Evolutionary conservation across 768 basidiomycete genomes (phyloP).

Genomic region (Rossbeevera mucosa): DNA sequence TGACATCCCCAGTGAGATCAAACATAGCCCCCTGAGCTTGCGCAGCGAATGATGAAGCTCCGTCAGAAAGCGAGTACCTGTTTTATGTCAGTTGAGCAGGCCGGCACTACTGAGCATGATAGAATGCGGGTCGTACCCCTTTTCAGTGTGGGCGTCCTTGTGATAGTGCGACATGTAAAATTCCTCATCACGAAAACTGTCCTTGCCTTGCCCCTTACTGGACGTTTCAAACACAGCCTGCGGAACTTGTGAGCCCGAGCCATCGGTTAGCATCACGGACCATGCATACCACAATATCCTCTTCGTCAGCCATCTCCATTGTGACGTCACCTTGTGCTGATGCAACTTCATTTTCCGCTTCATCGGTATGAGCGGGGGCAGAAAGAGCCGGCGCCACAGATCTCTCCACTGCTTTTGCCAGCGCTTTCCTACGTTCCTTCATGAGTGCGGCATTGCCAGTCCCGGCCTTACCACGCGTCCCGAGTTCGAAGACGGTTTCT

Average conservation of each 20-base stretch:
- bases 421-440: constrained; percentile 80
- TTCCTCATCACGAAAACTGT: constrained; percentile 67
- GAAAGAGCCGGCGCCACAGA: constrained; percentile 31
- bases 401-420: constrained; percentile 60
- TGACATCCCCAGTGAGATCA: constrained; percentile 74
- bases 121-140: constrained; percentile 58
- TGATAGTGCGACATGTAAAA: constrained; percentile 94
- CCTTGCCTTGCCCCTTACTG: constrained; percentile 39
- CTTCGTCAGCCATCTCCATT: constrained; percentile 74
- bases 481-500: constrained; percentile 91
- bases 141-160: constrained; percentile 81
- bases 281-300: constrained; percentile 59
- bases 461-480: constrained; percentile 57
- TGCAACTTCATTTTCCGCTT: constrained; percentile 33
- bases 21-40: constrained; percentile 79
- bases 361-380: constrained; percentile 31
- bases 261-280: not conserved
- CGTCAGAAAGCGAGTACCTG: constrained; percentile 87
- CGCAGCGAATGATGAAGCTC: constrained; percentile 77
- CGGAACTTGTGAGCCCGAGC: constrained; percentile 6
- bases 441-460: constrained; percentile 69
- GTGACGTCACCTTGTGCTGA: constrained; percentile 26
- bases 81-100: not conserved
- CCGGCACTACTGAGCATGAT: not conserved
- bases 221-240: constrained; percentile 66